Evolutionary conservation across 192 early-diverging fungal genomes (phyloP), one percentile per base, ranked within the genome.

Genomic region (Dissophora globulifera): DNA sequence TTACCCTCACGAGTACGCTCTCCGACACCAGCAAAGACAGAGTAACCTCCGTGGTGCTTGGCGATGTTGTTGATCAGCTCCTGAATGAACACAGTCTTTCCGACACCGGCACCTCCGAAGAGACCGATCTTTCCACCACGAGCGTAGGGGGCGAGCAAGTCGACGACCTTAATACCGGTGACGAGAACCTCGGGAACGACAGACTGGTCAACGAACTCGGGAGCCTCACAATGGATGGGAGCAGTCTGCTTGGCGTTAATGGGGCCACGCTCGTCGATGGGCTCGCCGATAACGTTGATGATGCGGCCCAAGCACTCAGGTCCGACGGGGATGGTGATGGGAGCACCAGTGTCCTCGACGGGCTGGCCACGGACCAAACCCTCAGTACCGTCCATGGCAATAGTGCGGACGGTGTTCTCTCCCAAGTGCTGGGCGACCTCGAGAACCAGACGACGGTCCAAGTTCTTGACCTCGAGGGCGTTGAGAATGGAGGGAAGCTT

Each of bases 351-450:
- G 85, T 98, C 96, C 33, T 87, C 74, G 65, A 98, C 96, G 54
- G 90, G 84, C 88, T 98, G 96, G 51, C 96, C 96, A 86, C 96
- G 93, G 80, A 93, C 91, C 56, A 98, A 90, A 90, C 96, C 83
- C 82, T 98, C 94, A 68, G 96, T 98, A 84, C 94, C 96, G 88
- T 98, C 96, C 96, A 98, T 98, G 79, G 96, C 96, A 94, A 98
- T 98, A 71, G 93, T 95, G 75, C 96, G 94, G 78, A 98, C 96
- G 48, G 94, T 95, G 92, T 96, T 96, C 83, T 98, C 95, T 86
- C 95, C 96, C 89, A 91, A 93, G 83, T 98, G 96, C 86, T 96
- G 94, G 51, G 95, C 84, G 41, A 98, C 96, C 84, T 98, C 96
- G 19, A 97, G 64, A 97, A 91, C 64, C 93, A 90, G 81, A 95